A percentile compares a stretch with the other conserved stretches of the same genome.
phyloP scores from a whole-genome alignment of 345 rosid genomes.

The Salix koriyanagi region DNA sequence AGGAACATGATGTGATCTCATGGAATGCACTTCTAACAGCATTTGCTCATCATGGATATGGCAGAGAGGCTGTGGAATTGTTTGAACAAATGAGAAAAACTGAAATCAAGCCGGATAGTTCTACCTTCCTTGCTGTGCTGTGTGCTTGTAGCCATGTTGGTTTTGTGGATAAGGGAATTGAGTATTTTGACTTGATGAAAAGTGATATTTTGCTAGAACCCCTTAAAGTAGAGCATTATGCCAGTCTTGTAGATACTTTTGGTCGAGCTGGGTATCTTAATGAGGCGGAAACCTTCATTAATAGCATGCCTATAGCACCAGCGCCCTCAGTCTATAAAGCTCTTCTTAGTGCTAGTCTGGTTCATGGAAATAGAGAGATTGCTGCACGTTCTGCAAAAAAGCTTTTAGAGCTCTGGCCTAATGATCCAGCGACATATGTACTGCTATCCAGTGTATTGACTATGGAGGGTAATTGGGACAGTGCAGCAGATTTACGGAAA shows the following conservation, averaged over 20 bases:
- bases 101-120: constrained; percentile 24
- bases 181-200: constrained; percentile 29
- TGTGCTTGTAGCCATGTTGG: constrained; percentile 43
- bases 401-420: constrained; percentile 34
- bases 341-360: constrained; percentile 34
- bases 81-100: constrained; percentile 35
- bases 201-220: constrained; percentile 13
- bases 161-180: constrained; percentile 32
- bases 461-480: constrained; percentile 21
- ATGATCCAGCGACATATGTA: constrained; percentile 33
- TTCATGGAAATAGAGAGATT: constrained; percentile 38
- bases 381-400: constrained; percentile 25
- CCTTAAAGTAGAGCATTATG: constrained; percentile 33
- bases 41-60: constrained; percentile 35
- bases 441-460: constrained; percentile 28
- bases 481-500: constrained; percentile 22
- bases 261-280: constrained; percentile 38
- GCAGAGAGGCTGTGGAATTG: constrained; percentile 24
- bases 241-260: constrained; percentile 29
- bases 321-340: constrained; percentile 33
- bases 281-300: constrained; percentile 31
- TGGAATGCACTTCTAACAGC: constrained; percentile 38
- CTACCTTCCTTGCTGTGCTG: constrained; percentile 35
- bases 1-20: constrained; percentile 29
- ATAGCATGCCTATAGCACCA: constrained; percentile 24